phyloP scores from a whole-genome alignment of 192 early-diverging fungal genomes.

The Mortierella antarctica region DNA sequence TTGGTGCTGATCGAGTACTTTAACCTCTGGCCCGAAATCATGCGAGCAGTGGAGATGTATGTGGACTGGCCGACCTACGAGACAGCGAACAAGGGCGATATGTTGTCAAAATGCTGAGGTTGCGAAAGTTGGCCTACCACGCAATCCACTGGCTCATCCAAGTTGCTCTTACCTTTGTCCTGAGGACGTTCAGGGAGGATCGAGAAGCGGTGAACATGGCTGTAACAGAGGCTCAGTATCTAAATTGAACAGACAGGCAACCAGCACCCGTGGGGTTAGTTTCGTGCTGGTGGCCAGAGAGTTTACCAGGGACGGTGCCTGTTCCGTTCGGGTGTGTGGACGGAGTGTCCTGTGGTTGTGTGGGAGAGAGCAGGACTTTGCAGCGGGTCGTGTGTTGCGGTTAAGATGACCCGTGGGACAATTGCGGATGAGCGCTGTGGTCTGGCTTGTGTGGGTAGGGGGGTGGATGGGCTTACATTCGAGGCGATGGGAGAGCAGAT shows the following conservation, averaged over 20 bases:
- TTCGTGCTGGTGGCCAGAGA: too few relatives aligned
- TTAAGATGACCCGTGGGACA: too few relatives aligned
- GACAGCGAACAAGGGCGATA: neutral
- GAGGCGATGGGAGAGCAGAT: neutral
- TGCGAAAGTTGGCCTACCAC: too few relatives aligned
- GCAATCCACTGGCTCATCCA: too few relatives aligned
- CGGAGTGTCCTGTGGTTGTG: too few relatives aligned
- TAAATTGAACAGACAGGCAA: too few relatives aligned
- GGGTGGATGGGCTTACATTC: neutral
- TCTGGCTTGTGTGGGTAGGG: neutral
- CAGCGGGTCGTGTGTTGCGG: too few relatives aligned
- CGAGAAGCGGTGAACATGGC: constrained; percentile 47
- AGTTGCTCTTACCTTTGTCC: constrained; percentile 27
- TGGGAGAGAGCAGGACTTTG: too few relatives aligned
- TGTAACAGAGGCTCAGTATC: neutral
- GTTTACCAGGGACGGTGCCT: too few relatives aligned
- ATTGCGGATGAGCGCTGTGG: neutral
- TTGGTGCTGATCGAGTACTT: constrained; percentile 45
- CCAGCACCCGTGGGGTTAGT: too few relatives aligned
- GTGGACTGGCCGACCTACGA: constrained; percentile 48
- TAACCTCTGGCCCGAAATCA: constrained; percentile 49
- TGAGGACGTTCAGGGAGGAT: constrained; percentile 37
- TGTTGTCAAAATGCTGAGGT: neutral
- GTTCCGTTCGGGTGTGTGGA: too few relatives aligned
- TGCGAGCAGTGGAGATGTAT: constrained; percentile 45